Percentiles rank a stretch among this genome's conserved stretches.
These are phyloP conservation scores for Diplodia intermedia DNA, from an alignment of 2,329 filamentous ascomycete genomes.

Conservation along the genomic window DNA sequence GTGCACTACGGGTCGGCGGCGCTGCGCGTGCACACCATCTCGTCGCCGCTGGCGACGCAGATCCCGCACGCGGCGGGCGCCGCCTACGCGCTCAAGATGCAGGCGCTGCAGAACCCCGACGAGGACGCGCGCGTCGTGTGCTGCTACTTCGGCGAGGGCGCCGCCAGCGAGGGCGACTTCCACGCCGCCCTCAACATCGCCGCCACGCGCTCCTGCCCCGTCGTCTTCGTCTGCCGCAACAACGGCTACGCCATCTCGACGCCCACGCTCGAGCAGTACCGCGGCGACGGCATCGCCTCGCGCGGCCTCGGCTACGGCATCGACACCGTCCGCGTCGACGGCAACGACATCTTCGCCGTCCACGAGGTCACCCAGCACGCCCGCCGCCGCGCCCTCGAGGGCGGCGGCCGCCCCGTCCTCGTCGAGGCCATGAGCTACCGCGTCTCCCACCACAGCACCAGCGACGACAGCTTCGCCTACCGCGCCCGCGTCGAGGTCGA, in stretches of 20 bases:
- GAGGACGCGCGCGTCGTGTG: conserved; percentile 66
- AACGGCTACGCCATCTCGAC: conserved; percentile 93
- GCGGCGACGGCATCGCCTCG: conserved; percentile 88
- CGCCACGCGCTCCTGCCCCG: conserved; percentile 84
- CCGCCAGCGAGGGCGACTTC: conserved; percentile 89
- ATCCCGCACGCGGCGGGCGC: conserved; percentile 87
- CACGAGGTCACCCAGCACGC: conserved; percentile 80
- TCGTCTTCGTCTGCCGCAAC: conserved; percentile 90
- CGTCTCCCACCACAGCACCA: conserved; percentile 96
- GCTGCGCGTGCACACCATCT: conserved; percentile 89
- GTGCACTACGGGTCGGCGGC: conserved; percentile 90
- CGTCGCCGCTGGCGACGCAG: conserved; percentile 85
- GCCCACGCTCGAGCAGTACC: conserved; percentile 87
- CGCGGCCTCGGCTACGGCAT: conserved; percentile 92
- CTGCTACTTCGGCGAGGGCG: conserved; percentile 90
- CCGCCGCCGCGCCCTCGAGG: conserved; percentile 75
- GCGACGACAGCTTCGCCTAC: conserved; percentile 96
- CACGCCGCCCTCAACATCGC: conserved; percentile 91
- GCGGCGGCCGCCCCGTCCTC: conserved; percentile 81
- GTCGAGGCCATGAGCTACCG: conserved; percentile 98
- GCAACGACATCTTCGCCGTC: conserved; percentile 93
- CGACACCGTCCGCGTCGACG: conserved; percentile 88
- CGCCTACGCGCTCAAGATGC: conserved; percentile 85
- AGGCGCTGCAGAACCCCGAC: conserved; percentile 74
- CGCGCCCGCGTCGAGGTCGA: conserved; percentile 91